Evolutionary conservation across 306 rosid species (phyloP), one percentile per base, ranked within the genome.

Genomic region (Echinosophora koreensis): DNA sequence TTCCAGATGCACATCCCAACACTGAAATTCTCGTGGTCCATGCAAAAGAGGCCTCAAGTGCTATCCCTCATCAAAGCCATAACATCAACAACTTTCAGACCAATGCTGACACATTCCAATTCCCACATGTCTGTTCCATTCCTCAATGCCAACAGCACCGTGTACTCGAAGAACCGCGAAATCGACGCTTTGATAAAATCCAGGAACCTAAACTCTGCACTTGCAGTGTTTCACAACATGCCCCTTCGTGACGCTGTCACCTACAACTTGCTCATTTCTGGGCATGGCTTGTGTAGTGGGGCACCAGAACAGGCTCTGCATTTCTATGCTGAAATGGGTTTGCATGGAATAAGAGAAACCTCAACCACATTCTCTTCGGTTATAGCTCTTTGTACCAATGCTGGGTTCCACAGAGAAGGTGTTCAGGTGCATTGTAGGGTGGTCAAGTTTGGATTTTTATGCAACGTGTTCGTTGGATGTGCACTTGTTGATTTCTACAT

Each of bases 371-470:
- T 89, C 69, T 64, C 92, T 4, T 84, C 89, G 6, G 89, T 90
- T 9, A 50, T 92, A 47, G 77, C 86, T 17, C 38, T 86, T 69
- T 95, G 96, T 61, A 66, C 69, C 28, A 73, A 83, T 79, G 52
- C 63, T 8, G 89, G 72, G 81, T 80, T 89, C 28, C 59, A 46
- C 42, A 57, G 58, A 58, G 91, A 87, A 77, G 97, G 97, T 38
- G 46, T 46, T 82, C 97, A 92, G 80, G 89, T 86, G 50, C 97
- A 92, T 78, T 92, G 91, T 81, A 88, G 91, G 74, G 96, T 73
- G 18, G 22, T 90, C 34, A 81, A 63, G 60, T 86, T 92, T 57
- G 97, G 97, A 13, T 87, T 87, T 61, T 69, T 77, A 35, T 30
- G 51, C 30, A 89, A 88, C 63, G 74, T 84, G 78, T 90, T 84